These are phyloP conservation scores for Linnemannia zychae DNA, from an alignment of 192 early-diverging fungal species.

Conservation along the genomic window DNA sequence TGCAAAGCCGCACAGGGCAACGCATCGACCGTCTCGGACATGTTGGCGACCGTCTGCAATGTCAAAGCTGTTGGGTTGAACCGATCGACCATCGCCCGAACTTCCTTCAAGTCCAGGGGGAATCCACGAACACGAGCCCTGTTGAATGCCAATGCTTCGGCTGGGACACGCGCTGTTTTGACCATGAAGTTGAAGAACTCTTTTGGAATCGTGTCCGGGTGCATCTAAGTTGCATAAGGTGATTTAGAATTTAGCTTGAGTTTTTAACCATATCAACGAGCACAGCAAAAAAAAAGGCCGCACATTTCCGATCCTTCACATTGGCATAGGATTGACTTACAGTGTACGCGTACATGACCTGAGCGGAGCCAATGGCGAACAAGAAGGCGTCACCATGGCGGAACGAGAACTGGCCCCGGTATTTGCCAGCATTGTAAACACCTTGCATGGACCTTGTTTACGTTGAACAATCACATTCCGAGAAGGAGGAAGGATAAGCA, in stretches of 20 bases:
- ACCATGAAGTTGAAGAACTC: conserved; percentile 74
- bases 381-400: conserved; percentile 68
- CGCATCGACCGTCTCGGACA: conserved; percentile 49
- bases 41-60: conserved; percentile 44
- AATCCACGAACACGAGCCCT: conserved; percentile 59
- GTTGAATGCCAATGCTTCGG: conserved; percentile 69
- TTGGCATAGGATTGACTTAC: conserved; percentile 46
- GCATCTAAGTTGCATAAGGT: conserved; percentile 57
- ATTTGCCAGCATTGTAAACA: conserved; percentile 66
- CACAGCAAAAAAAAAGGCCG: not conserved
- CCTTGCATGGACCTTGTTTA: conserved; percentile 65
- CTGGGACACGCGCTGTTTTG: conserved; percentile 71
- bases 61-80: conserved; percentile 59
- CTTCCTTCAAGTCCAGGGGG: conserved; percentile 51
- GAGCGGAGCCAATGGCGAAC: conserved; percentile 65
- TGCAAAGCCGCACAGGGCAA: conserved; percentile 69
- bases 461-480: not conserved
- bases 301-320: not conserved
- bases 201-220: conserved; percentile 67
- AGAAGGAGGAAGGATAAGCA: conserved; percentile 1
- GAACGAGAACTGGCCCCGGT: conserved; percentile 65
- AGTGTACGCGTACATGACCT: conserved; percentile 70
- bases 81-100: conserved; percentile 42
- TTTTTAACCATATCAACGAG: not conserved
- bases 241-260: not conserved